Conservation (phyloP, 129 eudicot genomes). For the Centrapalus pauciflorus region DNA sequence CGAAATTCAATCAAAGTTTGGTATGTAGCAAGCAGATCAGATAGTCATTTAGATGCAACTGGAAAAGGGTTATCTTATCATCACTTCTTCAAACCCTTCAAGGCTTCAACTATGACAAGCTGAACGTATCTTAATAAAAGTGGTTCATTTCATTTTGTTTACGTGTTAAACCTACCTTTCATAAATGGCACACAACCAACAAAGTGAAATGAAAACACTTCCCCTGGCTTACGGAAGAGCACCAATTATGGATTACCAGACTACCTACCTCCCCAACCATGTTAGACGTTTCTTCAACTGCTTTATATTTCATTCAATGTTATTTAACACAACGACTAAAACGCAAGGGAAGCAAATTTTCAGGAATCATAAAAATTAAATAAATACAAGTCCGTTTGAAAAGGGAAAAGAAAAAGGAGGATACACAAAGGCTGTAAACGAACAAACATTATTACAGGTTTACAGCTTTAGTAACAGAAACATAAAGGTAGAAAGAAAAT, state of each 20-base stretch:
- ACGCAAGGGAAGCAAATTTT: background rate
- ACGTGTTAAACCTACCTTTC: constrained; percentile 19
- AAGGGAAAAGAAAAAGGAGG: background rate
- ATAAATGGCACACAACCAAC: constrained; percentile 4
- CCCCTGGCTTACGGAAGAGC: background rate
- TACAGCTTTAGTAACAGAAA: background rate
- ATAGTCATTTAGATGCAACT: constrained; percentile 1
- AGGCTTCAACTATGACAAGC: background rate
- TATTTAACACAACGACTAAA: background rate
- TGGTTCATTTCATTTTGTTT: background rate
- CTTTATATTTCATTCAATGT: no score
- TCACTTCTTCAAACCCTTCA: constrained; percentile 1
- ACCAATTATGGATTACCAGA: constrained; percentile 17
- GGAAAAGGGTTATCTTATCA: background rate
- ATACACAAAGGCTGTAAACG: background rate
- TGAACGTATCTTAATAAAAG: background rate
- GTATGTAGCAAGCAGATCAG: background rate
- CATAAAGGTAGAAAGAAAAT: background rate
- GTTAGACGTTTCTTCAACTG: background rate
- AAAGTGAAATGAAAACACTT: background rate
- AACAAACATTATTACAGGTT: no score
- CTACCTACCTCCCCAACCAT: constrained; percentile 17
- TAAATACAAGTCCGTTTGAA: background rate
- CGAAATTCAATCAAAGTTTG: background rate
- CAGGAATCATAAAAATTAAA: background rate